phyloP scores from a whole-genome alignment of 176 grass and related monocot genomes.

The Leersia perrieri region DNA sequence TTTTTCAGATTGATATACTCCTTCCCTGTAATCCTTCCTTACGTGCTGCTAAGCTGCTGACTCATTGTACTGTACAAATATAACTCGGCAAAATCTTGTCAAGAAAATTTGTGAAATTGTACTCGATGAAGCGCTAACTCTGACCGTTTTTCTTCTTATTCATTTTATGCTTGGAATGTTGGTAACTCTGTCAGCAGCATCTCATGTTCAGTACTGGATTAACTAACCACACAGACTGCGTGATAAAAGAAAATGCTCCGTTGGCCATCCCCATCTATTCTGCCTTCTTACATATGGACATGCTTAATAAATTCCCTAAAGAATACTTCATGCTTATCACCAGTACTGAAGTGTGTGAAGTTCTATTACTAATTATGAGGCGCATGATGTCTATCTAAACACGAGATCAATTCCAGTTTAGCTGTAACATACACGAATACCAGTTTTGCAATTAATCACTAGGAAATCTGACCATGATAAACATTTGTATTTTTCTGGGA shows the following conservation, averaged over 20 bases:
- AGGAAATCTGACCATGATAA: background rate
- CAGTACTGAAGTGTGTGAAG: background rate
- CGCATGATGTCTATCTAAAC: background rate
- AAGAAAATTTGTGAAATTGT: background rate
- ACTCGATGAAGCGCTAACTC: background rate
- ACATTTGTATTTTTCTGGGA: background rate
- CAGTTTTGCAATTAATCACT: background rate
- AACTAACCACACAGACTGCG: background rate
- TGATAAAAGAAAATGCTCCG: background rate
- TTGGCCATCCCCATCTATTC: background rate
- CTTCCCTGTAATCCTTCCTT: background rate
- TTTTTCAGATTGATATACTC: constrained; percentile 1
- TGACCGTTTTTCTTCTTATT: background rate
- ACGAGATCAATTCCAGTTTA: background rate
- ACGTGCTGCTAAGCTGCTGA: background rate
- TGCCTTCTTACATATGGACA: background rate
- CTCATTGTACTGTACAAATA: background rate
- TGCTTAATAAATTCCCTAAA: background rate
- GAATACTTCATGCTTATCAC: background rate
- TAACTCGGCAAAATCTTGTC: background rate
- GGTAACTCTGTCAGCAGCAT: background rate
- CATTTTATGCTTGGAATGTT: background rate
- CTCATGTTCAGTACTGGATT: background rate
- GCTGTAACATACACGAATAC: background rate
- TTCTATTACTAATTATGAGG: background rate